Evolutionary conservation across 768 basidiomycete genomes (phyloP).

Genomic region (Termitomyces titanicus): DNA sequence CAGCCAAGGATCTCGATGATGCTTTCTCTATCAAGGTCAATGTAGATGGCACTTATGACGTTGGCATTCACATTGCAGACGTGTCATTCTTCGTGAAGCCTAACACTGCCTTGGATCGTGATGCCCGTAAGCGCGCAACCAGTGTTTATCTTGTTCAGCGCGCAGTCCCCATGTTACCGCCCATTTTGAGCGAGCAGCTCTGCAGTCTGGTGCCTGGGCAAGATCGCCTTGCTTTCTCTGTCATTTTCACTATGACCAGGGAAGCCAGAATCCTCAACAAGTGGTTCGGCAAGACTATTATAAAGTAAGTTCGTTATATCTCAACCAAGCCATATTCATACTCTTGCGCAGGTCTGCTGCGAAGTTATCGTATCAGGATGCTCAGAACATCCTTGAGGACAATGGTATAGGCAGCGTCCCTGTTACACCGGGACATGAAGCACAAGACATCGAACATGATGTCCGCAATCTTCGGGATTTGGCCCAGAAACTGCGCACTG

Average conservation of each 20-base stretch:
- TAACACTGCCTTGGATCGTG: conserved; percentile 95
- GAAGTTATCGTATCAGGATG: conserved; percentile 80
- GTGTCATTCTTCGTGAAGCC: conserved; percentile 94
- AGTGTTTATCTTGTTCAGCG: conserved; percentile 97
- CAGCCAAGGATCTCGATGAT: conserved; percentile 92
- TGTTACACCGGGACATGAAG: conserved; percentile 55
- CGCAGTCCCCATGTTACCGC: conserved; percentile 95
- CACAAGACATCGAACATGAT: conserved; percentile 67
- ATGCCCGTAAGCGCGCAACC: conserved; percentile 95
- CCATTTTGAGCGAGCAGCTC: conserved; percentile 85
- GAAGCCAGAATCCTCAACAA: conserved; percentile 83
- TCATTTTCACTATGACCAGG: conserved; percentile 78
- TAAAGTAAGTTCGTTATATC: conserved; percentile 56
- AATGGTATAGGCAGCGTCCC: conserved; percentile 48
- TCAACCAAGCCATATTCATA: not conserved
- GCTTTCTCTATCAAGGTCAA: conserved; percentile 86
- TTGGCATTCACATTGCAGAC: conserved; percentile 95
- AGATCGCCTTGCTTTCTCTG: conserved; percentile 90
- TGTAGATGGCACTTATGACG: conserved; percentile 89
- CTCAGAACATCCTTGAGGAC: conserved; percentile 80
- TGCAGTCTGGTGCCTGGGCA: conserved; percentile 88
- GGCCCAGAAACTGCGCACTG: conserved; percentile 66
- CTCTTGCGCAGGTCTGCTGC: conserved; percentile 64
- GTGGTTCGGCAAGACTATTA: conserved; percentile 91
- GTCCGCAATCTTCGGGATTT: conserved; percentile 66